Conservation (phyloP, 1,284 basidiomycete species). For the Pseudozyma sp. region DNA sequence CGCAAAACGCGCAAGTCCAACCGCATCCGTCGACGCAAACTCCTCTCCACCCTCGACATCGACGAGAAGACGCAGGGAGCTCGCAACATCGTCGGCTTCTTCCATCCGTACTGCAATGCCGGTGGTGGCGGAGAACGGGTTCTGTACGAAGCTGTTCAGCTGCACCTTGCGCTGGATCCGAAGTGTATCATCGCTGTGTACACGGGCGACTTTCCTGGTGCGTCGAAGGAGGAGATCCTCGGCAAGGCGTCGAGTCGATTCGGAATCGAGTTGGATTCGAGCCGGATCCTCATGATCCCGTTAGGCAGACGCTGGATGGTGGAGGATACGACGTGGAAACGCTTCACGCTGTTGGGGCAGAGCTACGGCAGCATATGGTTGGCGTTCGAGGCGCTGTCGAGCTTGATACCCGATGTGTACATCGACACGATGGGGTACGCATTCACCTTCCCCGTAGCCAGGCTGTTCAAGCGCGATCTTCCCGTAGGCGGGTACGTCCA, state of each 20-base stretch:
- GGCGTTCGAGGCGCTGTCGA: slow-evolving; percentile 80
- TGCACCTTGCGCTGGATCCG: slow-evolving; percentile 80
- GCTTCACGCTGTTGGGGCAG: slow-evolving; percentile 91
- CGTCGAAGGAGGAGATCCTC: slow-evolving; percentile 83
- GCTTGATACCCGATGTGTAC: slow-evolving; percentile 85
- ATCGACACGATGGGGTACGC: slow-evolving; percentile 99
- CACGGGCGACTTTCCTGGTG: slow-evolving; percentile 74
- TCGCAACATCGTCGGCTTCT: slow-evolving; percentile 75
- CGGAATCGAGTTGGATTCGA: slow-evolving; percentile 78
- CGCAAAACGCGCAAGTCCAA: slow-evolving; percentile 23
- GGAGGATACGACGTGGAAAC: slow-evolving; percentile 84
- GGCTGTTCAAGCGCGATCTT: slow-evolving; percentile 74
- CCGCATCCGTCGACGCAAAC: slow-evolving; percentile 23
- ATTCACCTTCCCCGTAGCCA: slow-evolving; percentile 85
- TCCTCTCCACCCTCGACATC: slow-evolving; percentile 27
- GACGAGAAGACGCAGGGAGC: slow-evolving; percentile 16
- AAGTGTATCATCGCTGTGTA: slow-evolving; percentile 85
- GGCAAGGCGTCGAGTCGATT: slow-evolving; percentile 75
- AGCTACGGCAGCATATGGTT: slow-evolving; percentile 86
- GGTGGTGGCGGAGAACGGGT: slow-evolving; percentile 97
- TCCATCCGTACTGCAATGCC: slow-evolving; percentile 97
- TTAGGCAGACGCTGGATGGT: slow-evolving; percentile 79
- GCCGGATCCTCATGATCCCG: slow-evolving; percentile 81
- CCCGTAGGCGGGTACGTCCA: slow-evolving; percentile 92
- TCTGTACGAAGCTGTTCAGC: slow-evolving; percentile 88